Base-by-base conservation (phyloP, 1,139 yeast genomes). In the Diutina siamensis region DNA sequence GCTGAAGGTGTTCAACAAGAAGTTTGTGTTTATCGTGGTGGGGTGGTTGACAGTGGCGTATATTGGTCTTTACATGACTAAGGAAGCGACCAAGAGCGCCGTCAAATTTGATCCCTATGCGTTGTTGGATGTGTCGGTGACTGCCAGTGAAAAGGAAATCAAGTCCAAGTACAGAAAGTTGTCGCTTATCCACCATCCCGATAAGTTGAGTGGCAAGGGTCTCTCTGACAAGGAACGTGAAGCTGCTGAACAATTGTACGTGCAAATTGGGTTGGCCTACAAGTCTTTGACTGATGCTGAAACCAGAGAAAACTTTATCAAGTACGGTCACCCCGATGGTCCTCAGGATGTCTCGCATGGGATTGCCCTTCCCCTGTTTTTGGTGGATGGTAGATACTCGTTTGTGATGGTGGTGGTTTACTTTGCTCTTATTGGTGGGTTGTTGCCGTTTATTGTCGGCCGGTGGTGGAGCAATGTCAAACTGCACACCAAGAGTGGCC, bases 241-340 rank as follows among this genome's bases (percentile, higher is more conserved):
- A 45, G 71, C 65, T 32, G 71, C 84, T 63, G 97, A 92, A 62
- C 79, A 82, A 48, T 76, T 76, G 46, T 92, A 79, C 62, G 94
- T 89, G 44, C 72, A 77, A 53, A 83, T 94, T 57, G 83, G 88
- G 50, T 84, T 86, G 63, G 99, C 99, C 25, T 88, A 94, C 65
- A 85, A 88, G 63, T 87, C 98, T 0, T 74, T 94, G 53, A 94
- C 98, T 12, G 98, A 94, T 63, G 96, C 86, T 53, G 77, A 72
- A 32, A 80, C 88, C 10, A 80, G 80, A 56, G 86, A 84, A 53
- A 94, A 94, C 61, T 89, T 76, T 60, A 68, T 83, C 57, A 81
- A 78, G 56, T 92, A 82, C 58, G 99, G 99, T 44, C 95, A 94
- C 60, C 99, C 99, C 5, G 98, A 94, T 65, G 98, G 98, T 36